Evolutionary conservation across 2,329 filamentous ascomycete genomes (phyloP), one percentile per base, ranked within the genome.

Genomic region (Alternaria sp.): DNA sequence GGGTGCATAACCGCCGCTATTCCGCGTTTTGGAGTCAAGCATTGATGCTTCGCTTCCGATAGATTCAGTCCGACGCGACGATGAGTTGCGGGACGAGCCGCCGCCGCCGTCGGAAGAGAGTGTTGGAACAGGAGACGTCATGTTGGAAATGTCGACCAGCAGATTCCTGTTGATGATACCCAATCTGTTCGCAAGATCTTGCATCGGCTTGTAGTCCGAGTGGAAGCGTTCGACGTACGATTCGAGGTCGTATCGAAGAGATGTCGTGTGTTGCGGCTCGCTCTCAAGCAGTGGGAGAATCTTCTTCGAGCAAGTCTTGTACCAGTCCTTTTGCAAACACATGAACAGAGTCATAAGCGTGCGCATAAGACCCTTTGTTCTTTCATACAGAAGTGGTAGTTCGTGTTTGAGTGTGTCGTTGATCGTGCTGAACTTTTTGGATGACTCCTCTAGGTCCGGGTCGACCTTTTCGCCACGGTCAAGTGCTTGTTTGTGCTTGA

Each of bases 391-490:
- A 76, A 90, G 90, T 2, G 95, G 95, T 50, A 99, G 85, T 77
- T 98, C 95, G 69, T 95, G 91, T 80, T 97, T 97, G 63, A 98
- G 85, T 1, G 95, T 93, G 66, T 97, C 93, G 75, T 98, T 98
- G 63, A 99, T 85, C 8, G 93, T 93, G 44, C 92, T 87, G 79
- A 97, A 99, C 76, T 96, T 91, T 73, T 97, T 93, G 19, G 93
- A 93, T 43, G 91, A 88, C 71, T 97, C 93, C 15, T 88, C 85
- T 5, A 94, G 90, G 77, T 95, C 96, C 73, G 93, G 91, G 77
- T 98, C 95, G 12, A 93, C 85, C 71, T 93, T 96, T 79, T 96
- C 94, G 66, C 93, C 93, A 32, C 88, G 86, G 47, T 93, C 91
- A 74, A 91, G 90, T 62, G 94, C 85, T 69, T 91, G 88, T 73